Evolutionary conservation across 2,329 filamentous ascomycete species (phyloP), one percentile per base, ranked within the genome.

Genomic region (Trichoderma arundinaceum): DNA sequence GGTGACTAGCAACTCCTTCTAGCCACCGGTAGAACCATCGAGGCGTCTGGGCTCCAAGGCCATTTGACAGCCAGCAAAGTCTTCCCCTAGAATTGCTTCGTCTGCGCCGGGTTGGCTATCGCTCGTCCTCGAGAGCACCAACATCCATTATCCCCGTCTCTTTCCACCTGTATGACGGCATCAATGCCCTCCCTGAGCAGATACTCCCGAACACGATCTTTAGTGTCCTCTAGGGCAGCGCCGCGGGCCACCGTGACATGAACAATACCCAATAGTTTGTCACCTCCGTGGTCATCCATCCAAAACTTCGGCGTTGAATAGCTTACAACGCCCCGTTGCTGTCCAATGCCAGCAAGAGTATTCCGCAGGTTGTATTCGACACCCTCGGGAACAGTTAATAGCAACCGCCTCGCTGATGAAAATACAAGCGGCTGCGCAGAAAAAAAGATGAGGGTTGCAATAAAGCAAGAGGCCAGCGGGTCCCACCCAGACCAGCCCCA

Each of bases 401-500:
- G 83, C 3, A 99, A 81, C 19, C 91, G 90, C 72, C 90, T 90
- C 1, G 93, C 95, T 1, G 92, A 93, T 15, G 91, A 92, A 68
- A 88, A 88, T 22, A 99, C 93, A 0, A 99, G 85, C 0, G 95
- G 95, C 35, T 94, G 87, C 0, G 95, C 92, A 8, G 94, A 96
- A n/a, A 90, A 85, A 76, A 97, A 94, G 70, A 99, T 99, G 53
- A 99, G 84, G 32, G 95, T 84, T 0, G 95, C 94, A 70, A 99
- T 99, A 67, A 97, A 84, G 76, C 94, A 96, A 0, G 94, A 97
- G 0, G 95, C 95, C 19, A 98, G 79, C 2, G 95, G 95, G 75
- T 99, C 95, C 88, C 94, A 99, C 28, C 94, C 92, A 7, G 92
- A 86, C 93, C 94, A 98, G 15, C 91, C 91, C 74, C 92, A 90